Percentiles rank a stretch among this genome's conserved stretches.
Evolutionary conservation across 78 protist genomes (phyloP).

Genomic region (Dictyostelium discoideum): DNA sequence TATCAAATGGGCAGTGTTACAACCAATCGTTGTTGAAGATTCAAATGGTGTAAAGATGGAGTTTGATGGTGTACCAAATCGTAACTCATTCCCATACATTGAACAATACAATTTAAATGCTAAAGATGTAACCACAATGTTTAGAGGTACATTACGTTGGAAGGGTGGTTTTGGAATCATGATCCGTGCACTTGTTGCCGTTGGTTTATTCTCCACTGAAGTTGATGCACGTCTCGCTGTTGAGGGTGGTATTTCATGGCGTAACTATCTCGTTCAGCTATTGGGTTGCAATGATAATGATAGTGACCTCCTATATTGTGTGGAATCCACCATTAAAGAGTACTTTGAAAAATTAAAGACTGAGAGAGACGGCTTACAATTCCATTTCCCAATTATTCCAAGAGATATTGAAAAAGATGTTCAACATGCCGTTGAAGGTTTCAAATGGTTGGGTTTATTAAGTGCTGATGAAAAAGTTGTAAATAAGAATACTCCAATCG

Average conservation of each 20-base stretch:
- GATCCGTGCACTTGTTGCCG: conserved; percentile 45
- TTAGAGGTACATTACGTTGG: conserved; percentile 85
- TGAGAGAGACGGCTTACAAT: neutral
- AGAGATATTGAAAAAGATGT: conserved; percentile 49
- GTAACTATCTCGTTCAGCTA: conserved; percentile 17
- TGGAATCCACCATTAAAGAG: conserved; percentile 38
- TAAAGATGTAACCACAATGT: conserved; percentile 53
- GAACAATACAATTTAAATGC: conserved; percentile 40
- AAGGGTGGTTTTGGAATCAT: conserved; percentile 65
- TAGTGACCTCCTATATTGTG: conserved; percentile 27
- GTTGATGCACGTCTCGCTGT: conserved; percentile 5
- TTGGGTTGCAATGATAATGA: conserved; percentile 64
- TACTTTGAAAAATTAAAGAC: conserved; percentile 21
- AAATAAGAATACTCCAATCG: conserved; percentile 58
- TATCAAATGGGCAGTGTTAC: conserved; percentile 36
- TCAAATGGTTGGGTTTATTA: conserved; percentile 73
- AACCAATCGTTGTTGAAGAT: conserved; percentile 37
- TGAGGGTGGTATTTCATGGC: conserved; percentile 11
- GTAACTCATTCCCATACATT: conserved; percentile 75
- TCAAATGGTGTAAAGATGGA: conserved; percentile 26
- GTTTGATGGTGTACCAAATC: conserved; percentile 83
- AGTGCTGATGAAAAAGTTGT: conserved; percentile 28
- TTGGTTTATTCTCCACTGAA: conserved; percentile 37
- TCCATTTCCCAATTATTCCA: conserved; percentile 53
- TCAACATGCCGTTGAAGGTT: conserved; percentile 26